phyloP scores from a whole-genome alignment of 2,329 filamentous ascomycete species.

The Aureobasidium uvarum region DNA sequence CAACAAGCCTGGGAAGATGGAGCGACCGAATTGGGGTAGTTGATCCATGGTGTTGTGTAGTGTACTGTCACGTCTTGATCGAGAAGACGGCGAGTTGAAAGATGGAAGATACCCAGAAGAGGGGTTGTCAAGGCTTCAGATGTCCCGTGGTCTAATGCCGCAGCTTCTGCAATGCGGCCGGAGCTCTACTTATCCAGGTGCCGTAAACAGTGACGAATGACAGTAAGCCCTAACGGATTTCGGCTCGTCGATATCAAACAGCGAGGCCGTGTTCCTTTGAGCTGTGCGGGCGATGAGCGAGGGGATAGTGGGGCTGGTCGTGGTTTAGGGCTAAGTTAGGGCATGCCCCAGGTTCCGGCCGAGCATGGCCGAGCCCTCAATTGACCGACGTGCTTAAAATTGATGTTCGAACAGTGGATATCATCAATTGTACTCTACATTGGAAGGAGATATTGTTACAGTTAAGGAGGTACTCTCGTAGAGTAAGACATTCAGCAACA shows the following conservation, averaged over 20 bases:
- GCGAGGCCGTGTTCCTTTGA: neutral
- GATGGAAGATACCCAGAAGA: neutral
- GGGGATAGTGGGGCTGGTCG: neutral
- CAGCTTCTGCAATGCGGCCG: neutral
- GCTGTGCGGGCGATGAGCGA: neutral
- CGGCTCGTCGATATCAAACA: neutral
- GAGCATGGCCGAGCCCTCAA: neutral
- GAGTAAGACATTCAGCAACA: neutral
- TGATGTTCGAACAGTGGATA: neutral
- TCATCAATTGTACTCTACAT: neutral
- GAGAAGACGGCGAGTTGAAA: neutral
- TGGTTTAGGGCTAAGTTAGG: constrained; percentile 16
- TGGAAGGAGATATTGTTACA: neutral
- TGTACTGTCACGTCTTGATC: too few relatives aligned
- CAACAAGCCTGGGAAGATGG: constrained; percentile 30
- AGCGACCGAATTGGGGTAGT: constrained; percentile 33
- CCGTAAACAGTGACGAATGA: neutral
- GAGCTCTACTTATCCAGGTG: constrained; percentile 2
- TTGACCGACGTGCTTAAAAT: neutral
- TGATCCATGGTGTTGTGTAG: constrained; percentile 30
- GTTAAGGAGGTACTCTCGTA: neutral
- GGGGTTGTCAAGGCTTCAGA: neutral
- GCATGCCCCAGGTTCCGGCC: neutral
- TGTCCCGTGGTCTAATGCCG: constrained; percentile 9
- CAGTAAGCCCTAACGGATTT: neutral